Evolutionary conservation across 768 basidiomycete genomes (phyloP).

Genomic region (Termitomyces sp.): DNA sequence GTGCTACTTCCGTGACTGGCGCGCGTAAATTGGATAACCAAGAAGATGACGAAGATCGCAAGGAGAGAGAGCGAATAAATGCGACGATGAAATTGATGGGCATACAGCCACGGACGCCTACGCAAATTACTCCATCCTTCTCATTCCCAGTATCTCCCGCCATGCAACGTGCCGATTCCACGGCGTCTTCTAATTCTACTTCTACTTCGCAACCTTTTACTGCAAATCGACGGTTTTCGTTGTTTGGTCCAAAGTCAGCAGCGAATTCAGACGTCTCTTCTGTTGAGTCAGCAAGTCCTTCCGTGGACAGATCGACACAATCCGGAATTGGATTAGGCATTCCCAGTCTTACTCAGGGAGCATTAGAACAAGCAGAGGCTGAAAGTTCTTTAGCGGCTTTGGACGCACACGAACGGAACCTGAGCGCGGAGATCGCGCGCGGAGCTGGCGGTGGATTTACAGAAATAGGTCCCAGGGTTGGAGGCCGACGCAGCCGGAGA

Average conservation of each 20-base stretch:
- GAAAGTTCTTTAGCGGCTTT: constrained; percentile 70
- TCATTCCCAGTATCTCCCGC: constrained; percentile 17
- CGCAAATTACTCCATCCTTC: constrained; percentile 29
- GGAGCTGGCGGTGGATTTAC: constrained; percentile 75
- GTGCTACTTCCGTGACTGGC: constrained; percentile 44
- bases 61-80: constrained; percentile 80
- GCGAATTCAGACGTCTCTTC: constrained; percentile 44
- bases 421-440: constrained; percentile 71
- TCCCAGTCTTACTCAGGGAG: constrained; percentile 62
- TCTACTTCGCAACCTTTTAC: constrained; percentile 17
- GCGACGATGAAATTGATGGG: constrained; percentile 96
- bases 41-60: constrained; percentile 90
- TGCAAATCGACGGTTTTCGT: constrained; percentile 54
- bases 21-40: constrained; percentile 79
- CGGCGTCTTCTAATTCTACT: constrained; percentile 16
- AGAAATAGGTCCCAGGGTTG: constrained; percentile 53
- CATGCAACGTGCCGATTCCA: constrained; percentile 17
- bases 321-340: constrained; percentile 26
- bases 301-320: constrained; percentile 20
- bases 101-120: constrained; percentile 54
- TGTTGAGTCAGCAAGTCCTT: constrained; percentile 37
- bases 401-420: constrained; percentile 69
- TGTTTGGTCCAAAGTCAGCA: constrained; percentile 52
- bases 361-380: constrained; percentile 74
- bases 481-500: constrained; percentile 53